A percentile compares a stretch with the other conserved stretches of the same genome.
Evolutionary conservation across 805 yeast genomes (phyloP).

Genomic region (Yamadazyma philogaea): DNA sequence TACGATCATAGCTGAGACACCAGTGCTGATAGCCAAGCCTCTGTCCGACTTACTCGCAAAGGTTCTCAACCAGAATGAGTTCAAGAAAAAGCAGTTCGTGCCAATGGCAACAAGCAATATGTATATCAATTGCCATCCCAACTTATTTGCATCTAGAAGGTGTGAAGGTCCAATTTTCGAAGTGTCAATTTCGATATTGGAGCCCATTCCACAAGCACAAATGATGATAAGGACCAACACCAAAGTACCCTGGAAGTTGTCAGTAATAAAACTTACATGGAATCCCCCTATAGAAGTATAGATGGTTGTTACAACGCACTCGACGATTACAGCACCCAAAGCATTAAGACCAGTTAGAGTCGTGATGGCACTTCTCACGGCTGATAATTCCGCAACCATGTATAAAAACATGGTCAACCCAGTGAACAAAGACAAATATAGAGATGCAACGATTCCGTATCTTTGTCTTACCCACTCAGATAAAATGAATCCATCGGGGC

Average conservation of each 20-base stretch:
- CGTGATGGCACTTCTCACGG: constrained; percentile 71
- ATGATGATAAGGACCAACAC: constrained; percentile 66
- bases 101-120: constrained; percentile 82
- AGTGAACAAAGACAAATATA: constrained; percentile 77
- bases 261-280: constrained; percentile 82
- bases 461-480: constrained; percentile 93
- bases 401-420: constrained; percentile 80
- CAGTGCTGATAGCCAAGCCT: constrained; percentile 72
- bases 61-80: constrained; percentile 93
- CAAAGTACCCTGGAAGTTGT: constrained; percentile 75
- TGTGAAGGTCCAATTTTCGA: constrained; percentile 63
- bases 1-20: constrained; percentile 67
- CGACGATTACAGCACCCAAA: constrained; percentile 76
- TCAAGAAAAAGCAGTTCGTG: constrained; percentile 84
- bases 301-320: constrained; percentile 81
- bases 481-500: constrained; percentile 87
- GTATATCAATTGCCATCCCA: constrained; percentile 89
- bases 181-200: constrained; percentile 62
- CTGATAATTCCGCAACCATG: constrained; percentile 84
- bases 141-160: constrained; percentile 58
- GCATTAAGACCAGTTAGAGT: constrained; percentile 78
- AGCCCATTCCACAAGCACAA: constrained; percentile 76
- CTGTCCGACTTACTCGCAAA: constrained; percentile 79
- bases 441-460: constrained; percentile 68
- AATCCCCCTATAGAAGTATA: constrained; percentile 90